Conservation (phyloP, 805 yeast species). For the Teunomyces lycoperdinae region DNA sequence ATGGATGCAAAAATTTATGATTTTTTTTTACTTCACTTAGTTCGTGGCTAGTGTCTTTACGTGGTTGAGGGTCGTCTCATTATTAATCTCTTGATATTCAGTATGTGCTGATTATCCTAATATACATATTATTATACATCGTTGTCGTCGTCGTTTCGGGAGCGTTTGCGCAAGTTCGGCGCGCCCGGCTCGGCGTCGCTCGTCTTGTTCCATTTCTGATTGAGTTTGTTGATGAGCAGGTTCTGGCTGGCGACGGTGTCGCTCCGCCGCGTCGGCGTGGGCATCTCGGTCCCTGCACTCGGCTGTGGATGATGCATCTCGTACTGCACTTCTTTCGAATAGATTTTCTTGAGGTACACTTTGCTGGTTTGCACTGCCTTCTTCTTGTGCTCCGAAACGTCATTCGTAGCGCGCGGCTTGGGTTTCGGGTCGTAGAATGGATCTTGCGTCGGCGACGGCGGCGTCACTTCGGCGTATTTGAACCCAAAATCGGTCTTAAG, state of each 20-base stretch:
- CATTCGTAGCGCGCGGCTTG: conserved; percentile 10
- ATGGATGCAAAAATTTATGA: background rate
- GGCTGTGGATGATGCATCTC: conserved; percentile 23
- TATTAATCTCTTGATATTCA: too few species aligned
- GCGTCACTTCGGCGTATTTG: conserved; percentile 18
- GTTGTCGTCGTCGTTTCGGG: conserved; percentile 2
- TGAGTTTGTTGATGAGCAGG: conserved; percentile 31
- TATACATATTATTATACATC: conserved; percentile 3
- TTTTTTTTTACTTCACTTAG: background rate
- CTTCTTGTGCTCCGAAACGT: conserved; percentile 18
- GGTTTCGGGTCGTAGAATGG: conserved; percentile 6
- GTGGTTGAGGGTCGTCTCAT: too few species aligned
- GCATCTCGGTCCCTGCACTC: conserved; percentile 2
- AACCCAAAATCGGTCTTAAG: conserved; percentile 25
- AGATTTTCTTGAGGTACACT: conserved; percentile 28
- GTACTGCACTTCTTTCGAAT: conserved; percentile 38
- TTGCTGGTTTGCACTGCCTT: conserved; percentile 5
- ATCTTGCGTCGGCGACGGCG: conserved; percentile 21
- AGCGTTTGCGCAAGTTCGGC: conserved; percentile 1
- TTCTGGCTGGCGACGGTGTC: conserved; percentile 11
- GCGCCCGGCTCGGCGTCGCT: conserved; percentile 3
- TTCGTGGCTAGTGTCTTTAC: too few species aligned
- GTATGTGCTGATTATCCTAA: background rate
- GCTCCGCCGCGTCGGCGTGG: background rate
- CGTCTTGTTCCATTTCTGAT: conserved; percentile 41